A percentile compares a stretch with the other conserved stretches of the same genome.
phyloP scores from a whole-genome alignment of 2,329 filamentous ascomycete genomes.

The Aspergillus floridensis region DNA sequence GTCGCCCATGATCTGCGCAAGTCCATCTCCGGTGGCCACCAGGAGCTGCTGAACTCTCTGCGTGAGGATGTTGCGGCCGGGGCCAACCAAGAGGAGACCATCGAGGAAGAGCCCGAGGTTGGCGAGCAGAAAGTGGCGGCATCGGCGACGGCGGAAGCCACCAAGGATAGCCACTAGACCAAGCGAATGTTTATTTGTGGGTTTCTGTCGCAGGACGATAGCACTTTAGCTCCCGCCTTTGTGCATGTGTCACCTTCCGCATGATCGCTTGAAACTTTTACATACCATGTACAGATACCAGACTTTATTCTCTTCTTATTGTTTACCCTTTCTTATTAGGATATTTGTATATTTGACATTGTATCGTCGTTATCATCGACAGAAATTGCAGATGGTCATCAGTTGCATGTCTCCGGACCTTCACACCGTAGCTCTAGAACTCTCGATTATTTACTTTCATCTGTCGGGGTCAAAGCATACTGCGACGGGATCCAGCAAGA shows the following conservation, averaged over 20 bases:
- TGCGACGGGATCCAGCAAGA: neutral
- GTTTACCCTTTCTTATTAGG: slow-evolving; percentile 3
- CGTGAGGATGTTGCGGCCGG: slow-evolving; percentile 29
- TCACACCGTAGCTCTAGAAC: neutral
- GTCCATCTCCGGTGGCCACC: slow-evolving; percentile 34
- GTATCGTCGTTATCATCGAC: neutral
- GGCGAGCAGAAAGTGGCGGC: slow-evolving; percentile 1
- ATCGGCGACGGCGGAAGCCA: neutral
- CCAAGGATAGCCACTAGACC: neutral
- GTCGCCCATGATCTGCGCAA: slow-evolving; percentile 37
- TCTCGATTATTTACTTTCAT: no score
- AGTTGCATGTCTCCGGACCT: neutral
- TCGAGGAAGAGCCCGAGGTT: slow-evolving; percentile 23
- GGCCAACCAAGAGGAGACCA: slow-evolving; percentile 21
- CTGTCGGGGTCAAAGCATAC: neutral
- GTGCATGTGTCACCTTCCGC: neutral
- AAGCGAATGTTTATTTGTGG: neutral
- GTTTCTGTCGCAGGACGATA: no score
- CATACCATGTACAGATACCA: slow-evolving; percentile 18
- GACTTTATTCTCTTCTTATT: slow-evolving; percentile 1
- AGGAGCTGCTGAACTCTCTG: slow-evolving; percentile 28
- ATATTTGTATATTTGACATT: slow-evolving; percentile 1
- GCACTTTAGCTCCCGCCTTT: no score
- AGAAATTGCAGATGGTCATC: neutral
- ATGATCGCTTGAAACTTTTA: slow-evolving; percentile 7